phyloP scores from a whole-genome alignment of 768 basidiomycete species.

The Suillus alpinus region DNA sequence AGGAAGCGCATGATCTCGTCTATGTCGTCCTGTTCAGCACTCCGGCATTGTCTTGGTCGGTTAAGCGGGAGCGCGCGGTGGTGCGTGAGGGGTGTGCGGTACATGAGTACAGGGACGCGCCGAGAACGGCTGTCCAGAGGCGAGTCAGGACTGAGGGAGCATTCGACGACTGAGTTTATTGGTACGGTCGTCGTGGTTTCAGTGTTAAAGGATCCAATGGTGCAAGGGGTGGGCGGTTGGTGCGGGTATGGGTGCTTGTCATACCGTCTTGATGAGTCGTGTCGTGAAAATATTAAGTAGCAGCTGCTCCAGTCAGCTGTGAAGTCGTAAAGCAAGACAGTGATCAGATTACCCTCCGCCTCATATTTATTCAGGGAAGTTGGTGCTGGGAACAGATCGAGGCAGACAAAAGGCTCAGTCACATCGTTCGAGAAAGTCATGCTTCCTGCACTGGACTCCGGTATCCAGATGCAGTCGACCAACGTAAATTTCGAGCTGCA shows the following conservation, averaged over 20 bases:
- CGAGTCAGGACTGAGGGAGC: neutral
- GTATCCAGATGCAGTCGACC: neutral
- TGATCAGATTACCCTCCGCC: neutral
- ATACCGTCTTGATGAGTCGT: constrained; percentile 2
- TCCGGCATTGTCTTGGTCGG: neutral
- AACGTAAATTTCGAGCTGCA: neutral
- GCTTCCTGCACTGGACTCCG: neutral
- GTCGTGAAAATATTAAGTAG: neutral
- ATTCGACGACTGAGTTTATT: neutral
- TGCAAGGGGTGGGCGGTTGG: neutral
- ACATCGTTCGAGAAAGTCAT: neutral
- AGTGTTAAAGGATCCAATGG: neutral
- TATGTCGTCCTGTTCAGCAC: constrained; percentile 4
- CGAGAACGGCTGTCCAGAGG: neutral
- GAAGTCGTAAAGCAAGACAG: neutral
- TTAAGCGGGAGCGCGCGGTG: neutral
- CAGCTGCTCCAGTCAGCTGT: constrained; percentile 8
- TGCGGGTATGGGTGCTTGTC: neutral
- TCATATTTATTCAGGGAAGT: constrained; percentile 4
- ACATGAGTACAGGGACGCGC: neutral
- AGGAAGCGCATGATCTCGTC: constrained; percentile 49
- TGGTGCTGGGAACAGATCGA: constrained; percentile 2
- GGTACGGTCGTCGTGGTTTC: neutral
- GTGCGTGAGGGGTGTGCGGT: neutral
- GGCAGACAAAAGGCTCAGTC: constrained; percentile 3